Evolutionary conservation across 495 filamentous ascomycete genomes (phyloP).

Genomic region (Friedmanniomyces endolithicus): DNA sequence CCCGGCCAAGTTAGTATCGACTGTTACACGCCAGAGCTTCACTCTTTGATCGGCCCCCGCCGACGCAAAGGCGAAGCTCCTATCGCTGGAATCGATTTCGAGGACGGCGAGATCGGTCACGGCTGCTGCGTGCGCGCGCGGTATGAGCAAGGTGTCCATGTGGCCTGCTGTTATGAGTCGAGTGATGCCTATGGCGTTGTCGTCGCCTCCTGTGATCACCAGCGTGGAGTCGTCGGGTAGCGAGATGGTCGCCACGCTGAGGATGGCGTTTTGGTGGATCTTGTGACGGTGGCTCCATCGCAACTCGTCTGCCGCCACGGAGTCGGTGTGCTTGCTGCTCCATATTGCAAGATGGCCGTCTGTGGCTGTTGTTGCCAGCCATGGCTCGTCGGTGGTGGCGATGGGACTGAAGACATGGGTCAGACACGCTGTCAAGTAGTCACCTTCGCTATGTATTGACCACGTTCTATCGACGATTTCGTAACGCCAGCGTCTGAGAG

Average conservation of each 20-base stretch:
- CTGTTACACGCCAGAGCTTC: slow-evolving; percentile 51
- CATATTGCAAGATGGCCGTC: slow-evolving; percentile 50
- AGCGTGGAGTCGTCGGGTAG: slow-evolving; percentile 33
- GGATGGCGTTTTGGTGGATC: slow-evolving; percentile 67
- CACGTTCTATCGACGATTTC: slow-evolving; percentile 31
- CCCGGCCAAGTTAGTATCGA: slow-evolving; percentile 28
- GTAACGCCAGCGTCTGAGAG: slow-evolving; percentile 20
- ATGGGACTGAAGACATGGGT: slow-evolving; percentile 33
- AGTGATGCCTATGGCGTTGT: slow-evolving; percentile 59
- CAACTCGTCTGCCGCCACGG: neutral
- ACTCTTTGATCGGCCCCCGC: slow-evolving; percentile 72
- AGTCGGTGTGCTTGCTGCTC: slow-evolving; percentile 6
- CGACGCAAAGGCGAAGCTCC: slow-evolving; percentile 36
- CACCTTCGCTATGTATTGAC: slow-evolving; percentile 41
- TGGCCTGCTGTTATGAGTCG: slow-evolving; percentile 6
- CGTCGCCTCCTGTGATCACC: slow-evolving; percentile 69
- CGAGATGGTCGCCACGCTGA: slow-evolving; percentile 35
- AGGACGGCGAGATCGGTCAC: slow-evolving; percentile 54
- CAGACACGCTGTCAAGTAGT: slow-evolving; percentile 68
- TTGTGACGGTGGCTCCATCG: slow-evolving; percentile 7
- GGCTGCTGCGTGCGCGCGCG: slow-evolving; percentile 67
- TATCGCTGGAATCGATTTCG: slow-evolving; percentile 3
- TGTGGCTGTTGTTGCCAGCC: slow-evolving; percentile 47
- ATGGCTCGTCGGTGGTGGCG: slow-evolving; percentile 3
- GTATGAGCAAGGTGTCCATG: slow-evolving; percentile 42